These are phyloP conservation scores for Chenopodium quinoa DNA, from an alignment of 148 eudicot species.

Conservation along the genomic window DNA sequence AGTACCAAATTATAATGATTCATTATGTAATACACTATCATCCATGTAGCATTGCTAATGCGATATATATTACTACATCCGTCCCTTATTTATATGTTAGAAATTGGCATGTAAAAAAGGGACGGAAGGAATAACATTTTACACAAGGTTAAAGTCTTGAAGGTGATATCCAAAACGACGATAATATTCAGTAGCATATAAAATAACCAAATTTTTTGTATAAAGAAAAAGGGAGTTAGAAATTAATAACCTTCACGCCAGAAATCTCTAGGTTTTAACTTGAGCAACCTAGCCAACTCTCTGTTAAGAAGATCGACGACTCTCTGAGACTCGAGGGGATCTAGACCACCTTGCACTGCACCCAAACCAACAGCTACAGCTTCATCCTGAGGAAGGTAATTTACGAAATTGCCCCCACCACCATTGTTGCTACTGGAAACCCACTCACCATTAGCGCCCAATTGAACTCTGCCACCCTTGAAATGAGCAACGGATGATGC, in stretches of 20 bases:
- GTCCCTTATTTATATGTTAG: too few relatives aligned
- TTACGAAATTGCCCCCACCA: constrained; percentile 54
- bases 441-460: background rate
- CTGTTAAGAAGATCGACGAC: constrained; percentile 81
- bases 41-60: too few relatives aligned
- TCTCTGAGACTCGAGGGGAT: constrained; percentile 75
- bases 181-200: too few relatives aligned
- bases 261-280: constrained; percentile 61
- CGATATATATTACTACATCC: too few relatives aligned
- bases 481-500: background rate
- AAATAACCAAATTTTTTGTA: too few relatives aligned
- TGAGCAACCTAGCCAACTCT: constrained; percentile 69
- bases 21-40: too few relatives aligned
- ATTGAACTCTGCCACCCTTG: constrained; percentile 5
- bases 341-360: constrained; percentile 74
- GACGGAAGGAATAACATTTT: too few relatives aligned
- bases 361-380: constrained; percentile 85
- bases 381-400: constrained; percentile 90
- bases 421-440: background rate
- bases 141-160: too few relatives aligned
- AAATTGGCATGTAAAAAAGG: too few relatives aligned
- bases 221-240: too few relatives aligned
- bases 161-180: too few relatives aligned
- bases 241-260: constrained; percentile 66
- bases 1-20: too few relatives aligned